Evolutionary conservation across 169 alveolate genomes (phyloP), one percentile per base, ranked within the genome.

Genomic region (Plasmodium coatneyi): DNA sequence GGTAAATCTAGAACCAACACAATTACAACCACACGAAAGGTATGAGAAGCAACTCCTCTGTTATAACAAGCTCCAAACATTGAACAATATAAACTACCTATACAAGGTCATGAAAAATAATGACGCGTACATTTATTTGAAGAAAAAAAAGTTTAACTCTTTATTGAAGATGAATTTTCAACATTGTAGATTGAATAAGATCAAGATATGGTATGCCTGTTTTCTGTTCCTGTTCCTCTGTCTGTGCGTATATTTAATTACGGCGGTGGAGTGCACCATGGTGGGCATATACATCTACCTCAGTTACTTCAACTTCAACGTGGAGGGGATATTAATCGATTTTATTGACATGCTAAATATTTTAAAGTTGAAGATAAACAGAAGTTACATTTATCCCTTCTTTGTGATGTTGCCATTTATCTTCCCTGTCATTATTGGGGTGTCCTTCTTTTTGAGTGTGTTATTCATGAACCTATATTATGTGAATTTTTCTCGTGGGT

Each of bases 121-220:
- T 72, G 94, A 89, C 46, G 89, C 94, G 5, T 89, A 89, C 22
- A 89, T 89, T 1, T 89, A 89, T 89, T 79, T 89, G 66, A 89
- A 89, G 22, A 89, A 89, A 28, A 89, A 78, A 41, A 89, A 79
- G 43, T 89, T 89, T 52, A 79, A 89, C 66, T 60, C 82, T 5
- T 79, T 89, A 25, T 72, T 89, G 81, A 89, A 54, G 82, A 5
- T 14, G 0, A 71, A 66, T 54, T 78, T 36, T 12, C 43, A 56
- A 0, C 43, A 36, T 3, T 79, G 41, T 5, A 22, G 54, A 28
- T 49, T 60, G 3, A 89, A 89, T 36, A 71, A n/a, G 25, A 16
- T 89, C 30, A 89, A 89, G 41, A 3, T 89, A 30, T 60, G 82
- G 14, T 80, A 89, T 79, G 82, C 74, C 10, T n/a, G 80, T 22